Evolutionary conservation across 2,329 filamentous ascomycete species (phyloP).

Genomic region (Thielaviopsis punctulata): DNA sequence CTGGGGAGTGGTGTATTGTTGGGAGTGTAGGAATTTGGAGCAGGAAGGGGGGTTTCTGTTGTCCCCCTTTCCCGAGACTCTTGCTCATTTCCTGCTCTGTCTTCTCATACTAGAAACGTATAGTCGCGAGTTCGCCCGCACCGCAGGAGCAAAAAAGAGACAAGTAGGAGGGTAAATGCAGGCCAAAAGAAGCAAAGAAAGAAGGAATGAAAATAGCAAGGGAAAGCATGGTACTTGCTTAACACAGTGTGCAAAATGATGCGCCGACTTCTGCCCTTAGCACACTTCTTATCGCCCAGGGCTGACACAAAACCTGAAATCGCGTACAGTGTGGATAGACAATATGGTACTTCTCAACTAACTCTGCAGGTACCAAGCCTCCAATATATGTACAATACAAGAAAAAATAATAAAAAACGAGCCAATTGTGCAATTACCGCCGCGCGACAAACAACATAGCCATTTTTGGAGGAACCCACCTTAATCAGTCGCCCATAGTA

Average conservation of each 20-base stretch:
- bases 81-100: slow-evolving; percentile 8
- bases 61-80: slow-evolving; percentile 8
- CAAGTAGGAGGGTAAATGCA: neutral
- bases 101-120: slow-evolving; percentile 2
- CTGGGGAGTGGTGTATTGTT: neutral
- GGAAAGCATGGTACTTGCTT: neutral
- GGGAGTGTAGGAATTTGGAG: neutral
- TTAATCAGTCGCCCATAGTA: slow-evolving; percentile 48
- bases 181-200: neutral
- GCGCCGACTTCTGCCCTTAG: neutral
- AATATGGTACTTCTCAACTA: neutral
- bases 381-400: too few relatives aligned
- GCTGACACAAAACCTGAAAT: slow-evolving; percentile 1
- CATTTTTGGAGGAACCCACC: slow-evolving; percentile 17
- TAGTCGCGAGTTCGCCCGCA: neutral
- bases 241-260: neutral
- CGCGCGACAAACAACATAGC: slow-evolving; percentile 11
- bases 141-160: neutral
- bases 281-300: neutral
- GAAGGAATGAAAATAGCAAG: neutral
- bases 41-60: slow-evolving; percentile 8
- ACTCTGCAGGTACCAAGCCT: slow-evolving; percentile 2
- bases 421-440: neutral
- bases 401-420: neutral
- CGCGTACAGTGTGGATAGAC: slow-evolving; percentile 7